Evolutionary conservation across 116 monocot genomes (phyloP), one percentile per base, ranked within the genome.

Genomic region (Thalassia testudinum): DNA sequence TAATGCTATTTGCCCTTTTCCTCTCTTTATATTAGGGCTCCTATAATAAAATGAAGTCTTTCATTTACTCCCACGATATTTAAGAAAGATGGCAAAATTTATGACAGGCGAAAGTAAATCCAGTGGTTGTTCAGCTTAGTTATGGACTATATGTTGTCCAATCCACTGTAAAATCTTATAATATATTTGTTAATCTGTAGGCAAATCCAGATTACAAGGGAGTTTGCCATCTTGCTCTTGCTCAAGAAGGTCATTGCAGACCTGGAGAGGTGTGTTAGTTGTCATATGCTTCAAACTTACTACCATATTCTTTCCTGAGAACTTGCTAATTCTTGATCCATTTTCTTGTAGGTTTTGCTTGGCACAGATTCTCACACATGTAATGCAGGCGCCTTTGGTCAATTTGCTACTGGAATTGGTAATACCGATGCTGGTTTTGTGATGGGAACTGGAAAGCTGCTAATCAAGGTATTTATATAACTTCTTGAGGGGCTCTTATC

Each of bases 341-440:
- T 24, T 27, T 12, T 48, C 28, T 60, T 48, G 21, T 53, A 68
- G 68, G 68, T 68, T 60, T 61, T 68, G 53, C 68, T 68, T 23
- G 68, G 68, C 34, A 68, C 68, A 60, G 68, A 68, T 54, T 54
- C 64, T 26, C 90, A 97, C 61, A 89, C 90, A 1, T 97, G 97
- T 69, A 97, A 79, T 71, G 97, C 97, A 58, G 97, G 97, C 51
- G 97, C 97, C 52, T 99, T 99, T 80, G 97, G 97, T 27, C 86
- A 99, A 66, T 99, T 99, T 80, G 79, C 97, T 51, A 85, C 82
- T 66, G 97, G 90, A 63, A 99, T 99, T 74, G 90, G 97, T 14
- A 99, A 86, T 67, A 99, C 97, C 61, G 97, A 99, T 85, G 97
- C 97, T 60, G 97, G 97, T 43, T 99, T 99, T 68, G 86, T 86